These are phyloP conservation scores for Neonectria ditissima DNA, from an alignment of 2,329 filamentous ascomycete species.

Conservation along the genomic window DNA sequence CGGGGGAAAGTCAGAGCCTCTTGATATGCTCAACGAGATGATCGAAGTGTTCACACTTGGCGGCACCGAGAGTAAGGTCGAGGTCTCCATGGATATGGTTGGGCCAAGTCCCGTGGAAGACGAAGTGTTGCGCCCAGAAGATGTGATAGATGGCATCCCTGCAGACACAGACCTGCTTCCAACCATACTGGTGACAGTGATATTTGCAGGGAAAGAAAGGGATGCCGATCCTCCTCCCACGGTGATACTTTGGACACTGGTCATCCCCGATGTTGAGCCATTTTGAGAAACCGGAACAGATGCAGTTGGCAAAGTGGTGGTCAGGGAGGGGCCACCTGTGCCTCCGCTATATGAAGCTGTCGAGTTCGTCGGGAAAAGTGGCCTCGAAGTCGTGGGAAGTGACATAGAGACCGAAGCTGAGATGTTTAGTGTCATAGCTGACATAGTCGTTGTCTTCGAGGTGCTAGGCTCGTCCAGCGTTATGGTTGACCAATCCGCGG, in stretches of 20 bases:
- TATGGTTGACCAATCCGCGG: constrained; percentile 35
- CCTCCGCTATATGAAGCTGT: neutral
- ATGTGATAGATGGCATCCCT: neutral
- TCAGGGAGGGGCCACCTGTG: neutral
- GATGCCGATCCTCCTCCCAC: neutral
- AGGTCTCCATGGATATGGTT: constrained; percentile 9
- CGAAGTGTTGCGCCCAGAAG: constrained; percentile 29
- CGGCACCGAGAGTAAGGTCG: constrained; percentile 8
- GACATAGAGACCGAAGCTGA: constrained; percentile 19
- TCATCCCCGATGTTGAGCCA: neutral
- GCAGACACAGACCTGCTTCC: constrained; percentile 1
- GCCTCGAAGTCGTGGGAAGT: constrained; percentile 10
- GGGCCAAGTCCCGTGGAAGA: constrained; percentile 6
- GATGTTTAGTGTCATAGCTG: constrained; percentile 5
- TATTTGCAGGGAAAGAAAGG: constrained; percentile 4
- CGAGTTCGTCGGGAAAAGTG: constrained; percentile 3
- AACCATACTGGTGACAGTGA: constrained; percentile 4
- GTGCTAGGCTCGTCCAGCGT: constrained; percentile 22
- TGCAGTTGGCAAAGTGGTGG: constrained; percentile 9
- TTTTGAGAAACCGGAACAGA: constrained; percentile 16
- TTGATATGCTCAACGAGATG: constrained; percentile 17
- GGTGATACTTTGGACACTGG: neutral
- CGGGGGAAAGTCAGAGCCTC: constrained; percentile 1
- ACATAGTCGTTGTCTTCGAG: neutral
- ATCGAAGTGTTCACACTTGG: constrained; percentile 1